Evolutionary conservation across 2,329 filamentous ascomycete species (phyloP).

Genomic region (Colletotrichum sansevieriae): DNA sequence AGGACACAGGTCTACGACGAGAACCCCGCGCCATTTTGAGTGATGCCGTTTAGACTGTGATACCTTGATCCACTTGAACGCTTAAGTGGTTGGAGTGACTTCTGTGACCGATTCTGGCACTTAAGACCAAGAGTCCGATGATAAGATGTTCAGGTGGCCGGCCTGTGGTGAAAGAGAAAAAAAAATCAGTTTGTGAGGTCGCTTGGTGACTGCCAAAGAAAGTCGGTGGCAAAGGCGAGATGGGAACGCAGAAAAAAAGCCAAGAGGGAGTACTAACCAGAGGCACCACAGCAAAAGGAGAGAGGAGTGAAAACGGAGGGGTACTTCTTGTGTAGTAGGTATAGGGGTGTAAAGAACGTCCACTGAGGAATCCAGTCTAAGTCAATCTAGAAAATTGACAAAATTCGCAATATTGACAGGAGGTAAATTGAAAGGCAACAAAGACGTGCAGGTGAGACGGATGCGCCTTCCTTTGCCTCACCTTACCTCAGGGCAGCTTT

Average conservation of each 20-base stretch:
- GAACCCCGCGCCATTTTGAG: constrained; percentile 3
- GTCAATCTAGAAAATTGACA: not conserved
- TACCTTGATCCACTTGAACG: not conserved
- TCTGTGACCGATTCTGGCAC: not conserved
- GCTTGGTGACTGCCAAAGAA: not conserved
- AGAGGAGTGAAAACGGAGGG: too few species aligned
- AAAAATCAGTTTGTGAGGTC: constrained; percentile 1
- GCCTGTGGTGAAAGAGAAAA: not conserved
- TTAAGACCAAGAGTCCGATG: not conserved
- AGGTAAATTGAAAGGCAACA: not conserved
- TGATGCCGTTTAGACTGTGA: not conserved
- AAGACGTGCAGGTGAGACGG: not conserved
- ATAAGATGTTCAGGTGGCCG: too few species aligned
- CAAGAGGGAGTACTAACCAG: too few species aligned
- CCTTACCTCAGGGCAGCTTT: not conserved
- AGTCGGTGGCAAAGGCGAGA: too few species aligned
- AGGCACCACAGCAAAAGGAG: too few species aligned
- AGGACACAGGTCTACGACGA: not conserved
- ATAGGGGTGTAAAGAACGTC: not conserved
- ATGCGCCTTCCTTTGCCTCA: not conserved
- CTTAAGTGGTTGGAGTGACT: not conserved
- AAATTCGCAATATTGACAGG: not conserved
- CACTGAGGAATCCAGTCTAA: not conserved
- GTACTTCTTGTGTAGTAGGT: too few species aligned
- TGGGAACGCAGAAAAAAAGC: too few species aligned